These are phyloP conservation scores for Lactarius hengduanensis DNA, from an alignment of 768 basidiomycete genomes.

Conservation along the genomic window DNA sequence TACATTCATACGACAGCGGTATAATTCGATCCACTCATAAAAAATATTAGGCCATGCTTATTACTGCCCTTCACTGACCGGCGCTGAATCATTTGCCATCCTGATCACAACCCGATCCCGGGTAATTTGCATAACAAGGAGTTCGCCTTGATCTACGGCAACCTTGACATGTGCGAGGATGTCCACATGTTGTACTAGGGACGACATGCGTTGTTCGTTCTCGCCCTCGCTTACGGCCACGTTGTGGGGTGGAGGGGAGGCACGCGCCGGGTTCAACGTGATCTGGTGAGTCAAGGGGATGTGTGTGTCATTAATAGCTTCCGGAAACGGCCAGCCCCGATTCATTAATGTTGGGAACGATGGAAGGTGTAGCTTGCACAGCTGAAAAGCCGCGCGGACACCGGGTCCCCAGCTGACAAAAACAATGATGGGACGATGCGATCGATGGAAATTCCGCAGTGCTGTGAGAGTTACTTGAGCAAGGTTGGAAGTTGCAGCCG, in stretches of 20 bases:
- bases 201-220: slow-evolving; percentile 1
- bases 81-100: not conserved
- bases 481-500: slow-evolving; percentile 37
- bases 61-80: slow-evolving; percentile 3
- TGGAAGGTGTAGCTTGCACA: slow-evolving; percentile 55
- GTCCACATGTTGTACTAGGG: slow-evolving; percentile 6
- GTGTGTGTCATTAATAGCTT: not conserved
- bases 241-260: slow-evolving; percentile 3
- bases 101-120: slow-evolving; percentile 16
- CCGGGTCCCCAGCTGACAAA: slow-evolving; percentile 64
- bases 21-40: slow-evolving; percentile 9
- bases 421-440: slow-evolving; percentile 50
- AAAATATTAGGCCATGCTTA: slow-evolving; percentile 3
- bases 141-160: slow-evolving; percentile 14
- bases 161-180: slow-evolving; percentile 18
- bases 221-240: not conserved
- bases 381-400: slow-evolving; percentile 31
- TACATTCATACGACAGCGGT: slow-evolving; percentile 10
- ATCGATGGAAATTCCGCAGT: slow-evolving; percentile 47
- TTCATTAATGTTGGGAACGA: slow-evolving; percentile 21
- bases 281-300: slow-evolving; percentile 25
- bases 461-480: slow-evolving; percentile 46
- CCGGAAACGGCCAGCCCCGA: slow-evolving; percentile 10
- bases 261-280: slow-evolving; percentile 15
- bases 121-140: slow-evolving; percentile 21